A percentile compares a stretch with the other conserved stretches of the same genome.
These are phyloP conservation scores for Quercus gilva DNA, from an alignment of 306 rosid species.

Conservation along the genomic window DNA sequence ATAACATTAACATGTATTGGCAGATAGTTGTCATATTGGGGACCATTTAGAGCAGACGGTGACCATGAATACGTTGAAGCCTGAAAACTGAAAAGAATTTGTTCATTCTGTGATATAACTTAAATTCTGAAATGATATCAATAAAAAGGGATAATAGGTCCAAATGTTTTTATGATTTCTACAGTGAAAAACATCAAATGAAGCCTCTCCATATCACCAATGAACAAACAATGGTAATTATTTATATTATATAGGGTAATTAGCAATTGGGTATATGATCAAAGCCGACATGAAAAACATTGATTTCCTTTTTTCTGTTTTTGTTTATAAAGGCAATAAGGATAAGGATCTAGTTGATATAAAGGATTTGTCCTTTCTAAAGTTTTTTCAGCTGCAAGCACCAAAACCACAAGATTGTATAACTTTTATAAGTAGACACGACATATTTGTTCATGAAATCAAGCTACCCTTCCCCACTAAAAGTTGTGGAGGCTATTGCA, in stretches of 20 bases:
- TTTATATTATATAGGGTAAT: too few relatives aligned
- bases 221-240: not conserved
- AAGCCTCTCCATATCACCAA: not conserved
- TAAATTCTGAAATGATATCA: not conserved
- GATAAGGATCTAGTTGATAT: conserved; percentile 18
- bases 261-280: not conserved
- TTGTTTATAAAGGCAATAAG: not conserved
- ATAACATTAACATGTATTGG: too few relatives aligned
- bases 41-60: too few relatives aligned
- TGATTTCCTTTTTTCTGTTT: not conserved
- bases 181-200: not conserved
- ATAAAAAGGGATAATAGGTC: not conserved
- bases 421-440: conserved; percentile 19
- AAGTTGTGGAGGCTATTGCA: conserved; percentile 34
- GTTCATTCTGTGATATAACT: too few relatives aligned
- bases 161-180: not conserved
- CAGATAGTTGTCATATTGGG: too few relatives aligned
- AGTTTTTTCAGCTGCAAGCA: conserved; percentile 9
- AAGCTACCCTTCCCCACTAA: conserved; percentile 21
- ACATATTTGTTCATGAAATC: not conserved
- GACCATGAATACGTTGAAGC: too few relatives aligned
- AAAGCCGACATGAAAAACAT: not conserved
- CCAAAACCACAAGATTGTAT: conserved; percentile 32
- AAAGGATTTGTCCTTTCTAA: conserved; percentile 26
- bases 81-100: too few relatives aligned